Evolutionary conservation across 2,329 filamentous ascomycete species (phyloP).

Genomic region (Trichoderma koningii): DNA sequence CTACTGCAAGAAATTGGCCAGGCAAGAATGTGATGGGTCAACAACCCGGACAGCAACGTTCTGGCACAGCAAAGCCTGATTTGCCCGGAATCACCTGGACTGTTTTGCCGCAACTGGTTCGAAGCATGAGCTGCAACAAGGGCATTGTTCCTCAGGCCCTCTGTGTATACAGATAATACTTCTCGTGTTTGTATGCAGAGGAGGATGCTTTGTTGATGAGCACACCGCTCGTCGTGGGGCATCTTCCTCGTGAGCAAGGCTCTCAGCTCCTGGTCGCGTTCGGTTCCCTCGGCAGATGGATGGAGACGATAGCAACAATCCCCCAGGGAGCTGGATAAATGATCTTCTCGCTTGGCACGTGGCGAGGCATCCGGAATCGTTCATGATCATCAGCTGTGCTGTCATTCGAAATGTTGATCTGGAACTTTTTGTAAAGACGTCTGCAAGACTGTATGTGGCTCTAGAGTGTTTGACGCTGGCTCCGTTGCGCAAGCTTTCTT

Average conservation of each 20-base stretch:
- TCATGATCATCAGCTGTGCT: slow-evolving; percentile 4
- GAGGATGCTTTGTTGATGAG: not conserved
- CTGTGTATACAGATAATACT: no score
- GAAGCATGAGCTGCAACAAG: not conserved
- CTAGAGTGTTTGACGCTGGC: no score
- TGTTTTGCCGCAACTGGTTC: slow-evolving; percentile 4
- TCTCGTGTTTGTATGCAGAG: no score
- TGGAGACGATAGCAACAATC: not conserved
- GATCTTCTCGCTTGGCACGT: slow-evolving; percentile 14
- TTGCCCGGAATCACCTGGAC: slow-evolving; percentile 7
- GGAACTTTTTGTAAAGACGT: not conserved
- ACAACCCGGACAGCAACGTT: slow-evolving; percentile 4
- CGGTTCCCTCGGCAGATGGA: slow-evolving; percentile 6
- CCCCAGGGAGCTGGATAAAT: slow-evolving; percentile 1
- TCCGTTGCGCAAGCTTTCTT: not conserved
- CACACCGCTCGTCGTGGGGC: slow-evolving; percentile 4
- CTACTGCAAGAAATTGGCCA: slow-evolving; percentile 24
- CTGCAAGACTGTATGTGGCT: not conserved
- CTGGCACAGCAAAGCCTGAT: not conserved
- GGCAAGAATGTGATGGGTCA: slow-evolving; percentile 12
- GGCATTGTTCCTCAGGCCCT: no score
- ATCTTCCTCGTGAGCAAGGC: not conserved
- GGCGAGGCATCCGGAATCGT: not conserved
- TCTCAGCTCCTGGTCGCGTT: slow-evolving; percentile 3
- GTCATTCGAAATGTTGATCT: not conserved